These are phyloP conservation scores for Chlorociboria aeruginascens DNA, from an alignment of 495 filamentous ascomycete genomes.

Conservation along the genomic window DNA sequence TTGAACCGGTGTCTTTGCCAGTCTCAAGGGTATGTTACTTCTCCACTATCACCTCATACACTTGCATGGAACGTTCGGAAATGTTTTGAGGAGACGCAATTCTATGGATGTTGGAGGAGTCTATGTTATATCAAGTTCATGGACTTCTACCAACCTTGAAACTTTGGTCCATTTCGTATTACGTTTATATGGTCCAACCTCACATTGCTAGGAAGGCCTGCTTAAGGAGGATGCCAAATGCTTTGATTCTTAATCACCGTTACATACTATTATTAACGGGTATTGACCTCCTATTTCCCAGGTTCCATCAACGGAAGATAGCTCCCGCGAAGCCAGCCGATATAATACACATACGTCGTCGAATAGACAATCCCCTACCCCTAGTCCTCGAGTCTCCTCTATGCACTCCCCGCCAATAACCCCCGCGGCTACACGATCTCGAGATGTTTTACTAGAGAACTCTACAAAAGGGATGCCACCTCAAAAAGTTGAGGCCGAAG, in stretches of 20 bases:
- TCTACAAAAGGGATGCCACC: constrained; percentile 19
- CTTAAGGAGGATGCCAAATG: no score
- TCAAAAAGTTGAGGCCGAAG: constrained; percentile 20
- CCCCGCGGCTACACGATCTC: constrained; percentile 59
- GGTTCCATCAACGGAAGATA: constrained; percentile 25
- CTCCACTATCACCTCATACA: background rate
- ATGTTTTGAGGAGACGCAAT: no score
- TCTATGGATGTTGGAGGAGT: no score
- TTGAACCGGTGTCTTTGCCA: constrained; percentile 81
- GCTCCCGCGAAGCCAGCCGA: constrained; percentile 17
- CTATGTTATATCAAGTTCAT: no score
- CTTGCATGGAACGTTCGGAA: background rate
- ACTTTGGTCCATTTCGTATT: no score
- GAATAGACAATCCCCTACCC: constrained; percentile 20
- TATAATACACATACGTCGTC: constrained; percentile 18
- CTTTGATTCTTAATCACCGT: no score
- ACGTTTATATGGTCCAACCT: no score
- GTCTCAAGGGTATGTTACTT: constrained; percentile 59
- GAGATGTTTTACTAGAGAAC: constrained; percentile 24
- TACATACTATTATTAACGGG: background rate
- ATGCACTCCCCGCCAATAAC: constrained; percentile 87
- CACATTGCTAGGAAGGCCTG: no score
- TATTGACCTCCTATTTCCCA: constrained; percentile 1
- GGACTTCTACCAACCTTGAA: no score
- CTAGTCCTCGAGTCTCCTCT: constrained; percentile 30